phyloP scores from a whole-genome alignment of 305 asterid species.

The Fraxinus latifolia region DNA sequence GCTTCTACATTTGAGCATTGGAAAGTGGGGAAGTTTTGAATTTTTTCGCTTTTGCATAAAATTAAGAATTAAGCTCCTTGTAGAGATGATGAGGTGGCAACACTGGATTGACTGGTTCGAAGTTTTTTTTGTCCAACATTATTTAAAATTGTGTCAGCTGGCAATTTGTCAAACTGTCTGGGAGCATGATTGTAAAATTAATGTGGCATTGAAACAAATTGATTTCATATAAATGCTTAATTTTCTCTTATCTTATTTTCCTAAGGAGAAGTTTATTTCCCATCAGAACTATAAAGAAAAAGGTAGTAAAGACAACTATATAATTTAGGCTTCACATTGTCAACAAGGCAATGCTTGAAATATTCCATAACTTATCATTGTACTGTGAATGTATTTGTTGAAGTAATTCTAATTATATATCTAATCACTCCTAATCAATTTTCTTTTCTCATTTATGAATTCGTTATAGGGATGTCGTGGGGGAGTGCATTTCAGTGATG shows the following conservation, averaged over 20 bases:
- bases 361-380: not conserved
- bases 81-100: too few species aligned
- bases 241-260: not conserved
- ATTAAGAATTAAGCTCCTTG: too few species aligned
- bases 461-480: constrained; percentile 78
- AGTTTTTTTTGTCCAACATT: too few species aligned
- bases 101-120: too few species aligned
- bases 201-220: not conserved
- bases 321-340: not conserved
- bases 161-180: too few species aligned
- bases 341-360: not conserved
- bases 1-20: not conserved
- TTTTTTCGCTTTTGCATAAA: not conserved
- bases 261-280: not conserved
- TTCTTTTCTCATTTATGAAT: not conserved
- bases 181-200: not conserved
- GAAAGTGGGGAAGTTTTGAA: not conserved
- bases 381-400: not conserved
- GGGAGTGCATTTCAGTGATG: constrained; percentile 90
- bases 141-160: too few species aligned
- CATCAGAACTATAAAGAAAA: not conserved
- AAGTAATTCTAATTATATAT: not conserved
- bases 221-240: not conserved
- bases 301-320: not conserved
- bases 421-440: not conserved